These are phyloP conservation scores for Epichloe uncinata DNA, from an alignment of 2,329 filamentous ascomycete species.

Conservation along the genomic window DNA sequence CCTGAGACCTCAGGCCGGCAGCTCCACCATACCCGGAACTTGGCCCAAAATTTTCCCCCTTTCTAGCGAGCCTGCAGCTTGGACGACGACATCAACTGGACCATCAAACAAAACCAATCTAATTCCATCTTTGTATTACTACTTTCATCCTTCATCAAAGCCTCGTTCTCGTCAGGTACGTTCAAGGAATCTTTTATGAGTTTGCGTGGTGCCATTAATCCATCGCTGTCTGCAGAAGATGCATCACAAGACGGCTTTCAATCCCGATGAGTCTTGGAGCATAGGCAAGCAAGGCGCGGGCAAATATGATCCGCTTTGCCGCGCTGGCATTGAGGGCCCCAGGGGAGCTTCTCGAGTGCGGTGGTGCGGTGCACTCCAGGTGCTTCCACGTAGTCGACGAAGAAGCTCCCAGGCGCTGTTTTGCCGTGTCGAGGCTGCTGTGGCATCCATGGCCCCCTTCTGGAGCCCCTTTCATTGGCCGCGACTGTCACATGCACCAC, in stretches of 20 bases:
- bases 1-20: conserved; percentile 22
- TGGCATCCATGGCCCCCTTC: not conserved
- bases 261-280: too few species aligned
- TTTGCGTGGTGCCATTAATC: not conserved
- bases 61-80: conserved; percentile 5
- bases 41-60: conserved; percentile 18
- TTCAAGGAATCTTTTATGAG: not conserved
- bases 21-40: conserved; percentile 8
- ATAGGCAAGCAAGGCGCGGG: too few species aligned
- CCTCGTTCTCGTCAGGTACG: conserved; percentile 2
- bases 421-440: not conserved
- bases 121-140: conserved; percentile 4
- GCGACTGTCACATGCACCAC: conserved; percentile 7
- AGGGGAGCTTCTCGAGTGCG: too few species aligned
- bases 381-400: not conserved
- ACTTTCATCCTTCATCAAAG: not conserved
- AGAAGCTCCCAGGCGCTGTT: not conserved
- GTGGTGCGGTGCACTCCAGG: too few species aligned
- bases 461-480: conserved; percentile 2
- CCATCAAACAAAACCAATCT: not conserved
- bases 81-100: not conserved
- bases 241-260: too few species aligned
- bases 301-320: too few species aligned
- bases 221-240: not conserved
- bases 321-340: too few species aligned